Evolutionary conservation across 129 eudicot genomes (phyloP).

Genomic region (Helianthus annuus): DNA sequence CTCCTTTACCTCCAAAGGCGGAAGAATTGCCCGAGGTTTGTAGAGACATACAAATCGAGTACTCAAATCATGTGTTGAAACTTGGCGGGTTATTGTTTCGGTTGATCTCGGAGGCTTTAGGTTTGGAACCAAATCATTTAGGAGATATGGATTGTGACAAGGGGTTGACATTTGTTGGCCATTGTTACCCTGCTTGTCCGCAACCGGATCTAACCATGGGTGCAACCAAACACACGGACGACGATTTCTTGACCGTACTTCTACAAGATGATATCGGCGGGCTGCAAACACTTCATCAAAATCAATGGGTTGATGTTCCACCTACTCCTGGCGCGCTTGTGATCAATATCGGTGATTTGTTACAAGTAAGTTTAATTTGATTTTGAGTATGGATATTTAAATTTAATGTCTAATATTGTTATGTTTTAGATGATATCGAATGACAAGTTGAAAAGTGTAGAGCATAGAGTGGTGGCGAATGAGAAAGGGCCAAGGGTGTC

Average conservation of each 20-base stretch:
- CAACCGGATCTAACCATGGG: conserved; percentile 52
- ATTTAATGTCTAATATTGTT: not conserved
- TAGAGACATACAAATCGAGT: conserved; percentile 48
- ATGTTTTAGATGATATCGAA: conserved; percentile 46
- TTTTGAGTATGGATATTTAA: not conserved
- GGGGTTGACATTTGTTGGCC: conserved; percentile 3
- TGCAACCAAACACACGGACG: conserved; percentile 39
- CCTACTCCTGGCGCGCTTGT: conserved; percentile 41
- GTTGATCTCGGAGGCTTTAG: conserved; percentile 56
- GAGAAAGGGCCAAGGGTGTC: conserved; percentile 49
- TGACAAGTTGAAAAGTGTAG: conserved; percentile 47
- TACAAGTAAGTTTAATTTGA: conserved; percentile 37
- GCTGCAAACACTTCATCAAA: conserved; percentile 46
- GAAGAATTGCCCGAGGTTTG: conserved; percentile 35
- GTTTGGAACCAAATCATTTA: conserved; percentile 37
- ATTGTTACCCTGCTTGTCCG: conserved; percentile 56
- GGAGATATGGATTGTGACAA: conserved; percentile 34
- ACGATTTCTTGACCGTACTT: conserved; percentile 39
- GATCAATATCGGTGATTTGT: conserved; percentile 42
- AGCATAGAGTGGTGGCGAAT: conserved; percentile 51
- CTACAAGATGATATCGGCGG: conserved; percentile 54
- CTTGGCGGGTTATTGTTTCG: conserved; percentile 32
- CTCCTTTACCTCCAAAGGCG: conserved; percentile 23
- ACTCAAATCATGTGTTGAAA: conserved; percentile 30
- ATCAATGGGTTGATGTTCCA: conserved; percentile 52